Percentiles rank a stretch among this genome's conserved stretches.
Evolutionary conservation across 306 rosid species (phyloP).

Genomic region (Gastrolobium bilobum): DNA sequence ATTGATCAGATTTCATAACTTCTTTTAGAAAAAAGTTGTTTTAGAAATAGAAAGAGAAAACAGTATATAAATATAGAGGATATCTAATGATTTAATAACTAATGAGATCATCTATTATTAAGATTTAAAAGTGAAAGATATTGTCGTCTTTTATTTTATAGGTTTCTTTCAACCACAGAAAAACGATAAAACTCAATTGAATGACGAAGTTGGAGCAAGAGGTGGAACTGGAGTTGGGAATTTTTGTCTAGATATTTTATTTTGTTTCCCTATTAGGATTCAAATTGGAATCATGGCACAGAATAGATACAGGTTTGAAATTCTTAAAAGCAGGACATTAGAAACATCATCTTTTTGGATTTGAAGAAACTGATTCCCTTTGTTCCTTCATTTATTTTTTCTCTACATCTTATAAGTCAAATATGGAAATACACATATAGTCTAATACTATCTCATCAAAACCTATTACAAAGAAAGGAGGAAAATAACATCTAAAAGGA

Average conservation of each 20-base stretch:
- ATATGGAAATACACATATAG: background rate
- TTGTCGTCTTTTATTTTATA: background rate
- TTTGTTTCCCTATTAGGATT: background rate
- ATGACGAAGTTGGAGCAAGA: background rate
- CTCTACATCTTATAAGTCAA: background rate
- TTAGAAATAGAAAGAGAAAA: background rate
- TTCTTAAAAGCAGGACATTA: constrained; percentile 1
- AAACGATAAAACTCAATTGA: background rate
- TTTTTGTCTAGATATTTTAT: background rate
- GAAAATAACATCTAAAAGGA: constrained; percentile 4
- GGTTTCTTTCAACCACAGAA: background rate
- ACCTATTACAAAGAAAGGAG: constrained; percentile 5
- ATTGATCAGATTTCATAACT: constrained; percentile 26
- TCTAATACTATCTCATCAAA: constrained; percentile 7
- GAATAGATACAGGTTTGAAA: constrained; percentile 8
- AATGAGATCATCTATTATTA: background rate
- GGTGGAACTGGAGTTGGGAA: background rate
- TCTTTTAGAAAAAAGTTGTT: background rate
- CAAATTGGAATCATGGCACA: background rate
- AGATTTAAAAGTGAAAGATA: constrained; percentile 28
- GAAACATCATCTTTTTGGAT: background rate
- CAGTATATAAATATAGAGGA: background rate
- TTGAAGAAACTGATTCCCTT: background rate
- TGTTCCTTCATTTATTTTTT: constrained; percentile 5
- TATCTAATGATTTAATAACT: background rate